A percentile compares a stretch with the other conserved stretches of the same genome.
These are phyloP conservation scores for Saturnispora silvae DNA, from an alignment of 805 yeast genomes.

Conservation along the genomic window DNA sequence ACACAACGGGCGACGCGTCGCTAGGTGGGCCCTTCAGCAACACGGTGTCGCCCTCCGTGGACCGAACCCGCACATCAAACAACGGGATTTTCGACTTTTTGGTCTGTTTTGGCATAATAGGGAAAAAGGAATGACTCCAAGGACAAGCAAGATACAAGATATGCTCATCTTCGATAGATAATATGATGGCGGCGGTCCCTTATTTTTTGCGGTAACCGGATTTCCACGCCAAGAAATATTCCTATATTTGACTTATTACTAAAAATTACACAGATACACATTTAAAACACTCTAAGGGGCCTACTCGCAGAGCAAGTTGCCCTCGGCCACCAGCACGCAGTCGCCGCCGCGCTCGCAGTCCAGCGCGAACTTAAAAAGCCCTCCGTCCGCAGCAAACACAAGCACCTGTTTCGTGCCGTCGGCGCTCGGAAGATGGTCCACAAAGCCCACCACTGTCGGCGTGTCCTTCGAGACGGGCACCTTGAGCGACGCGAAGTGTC, in stretches of 20 bases:
- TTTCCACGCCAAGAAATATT: too few relatives aligned
- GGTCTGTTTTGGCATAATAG: slow-evolving; percentile 13
- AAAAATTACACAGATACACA: too few relatives aligned
- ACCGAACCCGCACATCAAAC: slow-evolving; percentile 45
- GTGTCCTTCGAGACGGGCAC: slow-evolving; percentile 35
- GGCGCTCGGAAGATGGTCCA: slow-evolving; percentile 6
- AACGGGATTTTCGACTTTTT: slow-evolving; percentile 24
- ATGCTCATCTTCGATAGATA: not conserved
- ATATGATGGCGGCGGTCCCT: not conserved
- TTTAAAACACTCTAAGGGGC: too few relatives aligned
- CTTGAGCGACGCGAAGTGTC: slow-evolving; percentile 79
- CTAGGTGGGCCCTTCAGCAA: slow-evolving; percentile 68
- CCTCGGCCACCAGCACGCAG: slow-evolving; percentile 67
- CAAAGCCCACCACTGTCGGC: slow-evolving; percentile 39
- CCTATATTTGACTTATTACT: too few relatives aligned
- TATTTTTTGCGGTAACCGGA: too few relatives aligned
- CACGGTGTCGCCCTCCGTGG: slow-evolving; percentile 67
- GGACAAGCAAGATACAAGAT: not conserved
- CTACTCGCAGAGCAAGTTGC: slow-evolving; percentile 3
- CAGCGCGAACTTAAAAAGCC: slow-evolving; percentile 71
- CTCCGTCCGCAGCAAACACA: slow-evolving; percentile 83
- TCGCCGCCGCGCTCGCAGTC: slow-evolving; percentile 92
- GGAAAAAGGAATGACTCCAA: not conserved
- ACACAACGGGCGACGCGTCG: slow-evolving; percentile 66
- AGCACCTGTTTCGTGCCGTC: slow-evolving; percentile 31